phyloP scores from a whole-genome alignment of 2,329 filamentous ascomycete species.

The Pseudohalonectria lignicola region DNA sequence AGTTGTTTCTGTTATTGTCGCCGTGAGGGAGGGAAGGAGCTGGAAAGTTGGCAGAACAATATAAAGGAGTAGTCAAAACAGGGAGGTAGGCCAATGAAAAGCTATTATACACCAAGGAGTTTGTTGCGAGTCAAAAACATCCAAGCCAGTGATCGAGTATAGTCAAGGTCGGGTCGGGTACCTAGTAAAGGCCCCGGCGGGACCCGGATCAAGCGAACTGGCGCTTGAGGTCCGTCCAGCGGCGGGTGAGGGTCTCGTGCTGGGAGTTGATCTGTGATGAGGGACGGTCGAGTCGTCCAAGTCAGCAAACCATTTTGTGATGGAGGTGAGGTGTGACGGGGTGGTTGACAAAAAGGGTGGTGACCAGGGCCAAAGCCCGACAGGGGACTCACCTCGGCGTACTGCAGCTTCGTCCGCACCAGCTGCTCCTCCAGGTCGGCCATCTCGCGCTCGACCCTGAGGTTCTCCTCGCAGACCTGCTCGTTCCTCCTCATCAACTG shows the following conservation, averaged over 20 bases:
- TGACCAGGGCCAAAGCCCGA: too few relatives aligned
- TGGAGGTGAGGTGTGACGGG: background rate
- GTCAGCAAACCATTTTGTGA: background rate
- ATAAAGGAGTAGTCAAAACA: too few relatives aligned
- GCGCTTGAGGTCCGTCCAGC: constrained; percentile 63
- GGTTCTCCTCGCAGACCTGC: constrained; percentile 90
- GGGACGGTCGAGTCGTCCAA: too few relatives aligned
- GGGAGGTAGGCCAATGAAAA: too few relatives aligned
- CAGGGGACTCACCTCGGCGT: constrained; percentile 68
- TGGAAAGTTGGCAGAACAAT: too few relatives aligned
- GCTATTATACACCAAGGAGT: too few relatives aligned
- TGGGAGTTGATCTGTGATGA: constrained; percentile 51
- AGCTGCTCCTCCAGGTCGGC: constrained; percentile 85
- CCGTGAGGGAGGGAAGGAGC: too few relatives aligned
- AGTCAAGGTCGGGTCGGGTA: too few relatives aligned
- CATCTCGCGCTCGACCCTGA: constrained; percentile 78
- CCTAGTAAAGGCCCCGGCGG: too few relatives aligned
- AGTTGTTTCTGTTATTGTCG: too few relatives aligned
- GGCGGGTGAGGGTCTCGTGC: constrained; percentile 63
- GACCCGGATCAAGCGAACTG: constrained; percentile 44
- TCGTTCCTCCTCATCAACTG: constrained; percentile 84
- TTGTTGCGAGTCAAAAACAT: too few relatives aligned
- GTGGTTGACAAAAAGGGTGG: background rate
- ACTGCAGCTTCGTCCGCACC: constrained; percentile 87
- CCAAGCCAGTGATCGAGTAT: too few relatives aligned